phyloP scores from a whole-genome alignment of 2,329 filamentous ascomycete species.

The Pseudogymnoascus sp. region DNA sequence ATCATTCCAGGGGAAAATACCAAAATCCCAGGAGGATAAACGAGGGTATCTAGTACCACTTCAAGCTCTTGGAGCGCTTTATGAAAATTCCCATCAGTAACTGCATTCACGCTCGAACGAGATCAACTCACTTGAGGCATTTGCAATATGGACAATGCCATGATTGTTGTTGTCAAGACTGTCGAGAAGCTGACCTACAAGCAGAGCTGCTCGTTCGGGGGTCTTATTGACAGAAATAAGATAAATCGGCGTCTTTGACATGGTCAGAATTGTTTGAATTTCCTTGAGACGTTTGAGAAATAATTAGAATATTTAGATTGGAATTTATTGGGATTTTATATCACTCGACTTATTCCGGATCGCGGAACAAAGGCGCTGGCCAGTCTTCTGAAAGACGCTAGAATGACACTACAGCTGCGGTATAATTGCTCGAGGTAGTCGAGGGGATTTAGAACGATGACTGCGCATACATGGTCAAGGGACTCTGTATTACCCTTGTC shows the following conservation, averaged over 20 bases:
- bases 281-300: background rate
- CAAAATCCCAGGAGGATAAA: background rate
- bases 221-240: conserved; percentile 1
- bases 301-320: background rate
- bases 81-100: background rate
- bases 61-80: background rate
- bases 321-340: background rate
- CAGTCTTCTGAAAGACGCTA: background rate
- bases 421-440: background rate
- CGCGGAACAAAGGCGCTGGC: background rate
- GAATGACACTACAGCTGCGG: background rate
- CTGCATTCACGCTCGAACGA: background rate
- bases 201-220: background rate
- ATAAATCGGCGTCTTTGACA: background rate
- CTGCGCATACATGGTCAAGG: background rate
- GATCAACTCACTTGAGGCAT: background rate
- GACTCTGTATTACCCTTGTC: background rate
- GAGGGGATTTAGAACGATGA: background rate
- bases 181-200: background rate
- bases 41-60: background rate
- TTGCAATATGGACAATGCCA: background rate
- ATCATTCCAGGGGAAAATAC: background rate
- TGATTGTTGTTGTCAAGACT: background rate
- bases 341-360: background rate
- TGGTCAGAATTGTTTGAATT: background rate